Evolutionary conservation across 2,329 filamentous ascomycete genomes (phyloP).

Genomic region (Plectosphaerella cucumerina): DNA sequence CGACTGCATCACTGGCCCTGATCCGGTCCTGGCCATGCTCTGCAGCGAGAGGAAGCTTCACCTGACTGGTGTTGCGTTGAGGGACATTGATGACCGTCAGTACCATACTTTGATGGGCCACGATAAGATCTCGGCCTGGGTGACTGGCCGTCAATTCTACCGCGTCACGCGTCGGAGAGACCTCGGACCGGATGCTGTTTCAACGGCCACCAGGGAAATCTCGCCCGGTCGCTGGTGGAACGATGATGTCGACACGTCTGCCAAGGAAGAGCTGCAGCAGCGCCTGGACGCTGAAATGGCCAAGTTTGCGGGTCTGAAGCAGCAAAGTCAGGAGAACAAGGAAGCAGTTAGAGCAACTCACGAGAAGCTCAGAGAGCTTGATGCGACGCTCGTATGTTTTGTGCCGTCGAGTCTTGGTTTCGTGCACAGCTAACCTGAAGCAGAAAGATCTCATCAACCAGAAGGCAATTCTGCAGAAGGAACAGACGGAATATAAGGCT

Average conservation of each 20-base stretch:
- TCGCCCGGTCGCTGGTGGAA: conserved; percentile 66
- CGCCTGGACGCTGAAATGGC: conserved; percentile 40
- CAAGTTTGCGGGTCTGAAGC: conserved; percentile 36
- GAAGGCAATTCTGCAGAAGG: conserved; percentile 65
- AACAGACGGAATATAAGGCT: conserved; percentile 58
- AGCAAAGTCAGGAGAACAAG: conserved; percentile 35
- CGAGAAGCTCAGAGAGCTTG: neutral
- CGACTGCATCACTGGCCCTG: conserved; percentile 76
- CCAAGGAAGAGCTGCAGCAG: conserved; percentile 57
- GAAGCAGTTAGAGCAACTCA: conserved; percentile 25
- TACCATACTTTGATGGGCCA: conserved; percentile 60
- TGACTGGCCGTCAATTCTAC: conserved; percentile 62
- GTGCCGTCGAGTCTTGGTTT: neutral
- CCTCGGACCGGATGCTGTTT: conserved; percentile 71
- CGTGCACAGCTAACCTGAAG: conserved; percentile 13
- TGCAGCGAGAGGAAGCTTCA: conserved; percentile 71
- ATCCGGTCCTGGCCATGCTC: conserved; percentile 81
- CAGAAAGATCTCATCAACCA: conserved; percentile 51
- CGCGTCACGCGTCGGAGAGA: conserved; percentile 68
- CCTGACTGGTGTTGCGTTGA: conserved; percentile 58
- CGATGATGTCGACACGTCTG: conserved; percentile 65
- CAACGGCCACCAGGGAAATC: conserved; percentile 62
- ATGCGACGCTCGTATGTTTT: neutral
- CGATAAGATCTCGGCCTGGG: conserved; percentile 61
- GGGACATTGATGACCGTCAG: conserved; percentile 61